Base-by-base conservation (phyloP, 768 basidiomycete genomes). In the Rhodosporidiobolus sp. region DNA sequence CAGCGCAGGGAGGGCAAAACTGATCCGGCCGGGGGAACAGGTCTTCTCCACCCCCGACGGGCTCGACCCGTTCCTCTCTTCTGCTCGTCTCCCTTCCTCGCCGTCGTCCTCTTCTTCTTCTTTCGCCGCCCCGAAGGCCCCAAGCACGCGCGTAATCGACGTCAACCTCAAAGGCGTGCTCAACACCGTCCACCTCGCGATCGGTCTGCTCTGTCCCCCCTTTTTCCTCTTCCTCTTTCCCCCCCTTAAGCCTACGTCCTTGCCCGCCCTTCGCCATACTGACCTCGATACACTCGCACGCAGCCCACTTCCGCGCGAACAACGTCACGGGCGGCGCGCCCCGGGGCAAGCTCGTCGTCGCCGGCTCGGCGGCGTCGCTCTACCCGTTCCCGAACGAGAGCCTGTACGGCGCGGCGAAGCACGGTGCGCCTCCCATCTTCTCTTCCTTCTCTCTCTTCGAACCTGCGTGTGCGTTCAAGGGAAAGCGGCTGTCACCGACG, bases 331-430 rank as follows among this genome's bases (percentile, higher is more conserved):
- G 3, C 4, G 19, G 34, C 16, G 54, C 14, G 5, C 1, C 1
- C 32, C 30, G 32, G 6, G 54, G 61, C 14, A 12, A 22, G 16
- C 11, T 63, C 32, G 35, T 63, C 30, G 34, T 30, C 49, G 61
- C 61, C 32, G 61, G 61, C 10, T 35, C 32, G 19, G 11, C 49
- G 6, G 61, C 61, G 22, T 34, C 28, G 34, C 22, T 63, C 14
- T 63, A 63, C 61, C 49, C 61, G 9, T 63, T 63, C 35, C 61
- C 61, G 30, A 63, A 63, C 45, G 61, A 63, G 50, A 34, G 32
- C 16, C 26, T 63, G 49, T 63, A 63, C 49, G 61, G 61, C 30
- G 49, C 61, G 20, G 48, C 61, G 22, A 63, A 63, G 48, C 61
- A 63, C 50, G 61, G 61, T 50, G 57, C 57, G 57, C 12, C 46